Evolutionary conservation across 345 rosid genomes (phyloP).

Genomic region (Lepidium aucheri): DNA sequence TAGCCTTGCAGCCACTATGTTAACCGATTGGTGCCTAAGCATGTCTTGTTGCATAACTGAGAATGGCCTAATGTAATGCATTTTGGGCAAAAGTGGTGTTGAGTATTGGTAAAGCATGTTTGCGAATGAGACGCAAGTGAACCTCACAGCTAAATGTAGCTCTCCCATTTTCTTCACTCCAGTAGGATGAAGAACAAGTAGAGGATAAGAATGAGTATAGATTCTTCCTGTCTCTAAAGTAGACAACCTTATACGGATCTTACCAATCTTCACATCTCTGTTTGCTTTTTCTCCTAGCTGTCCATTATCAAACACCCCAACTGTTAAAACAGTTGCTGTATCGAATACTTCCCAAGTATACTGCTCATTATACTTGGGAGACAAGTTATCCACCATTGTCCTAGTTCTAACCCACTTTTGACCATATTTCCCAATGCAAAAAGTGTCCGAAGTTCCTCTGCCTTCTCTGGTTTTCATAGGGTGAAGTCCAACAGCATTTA

Average conservation of each 20-base stretch:
- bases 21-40: constrained; percentile 79
- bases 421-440: constrained; percentile 94
- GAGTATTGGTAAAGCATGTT: constrained; percentile 90
- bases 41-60: constrained; percentile 82
- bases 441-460: constrained; percentile 81
- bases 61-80: constrained; percentile 86
- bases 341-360: constrained; percentile 97
- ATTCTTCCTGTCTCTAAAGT: constrained; percentile 85
- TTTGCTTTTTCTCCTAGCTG: constrained; percentile 69
- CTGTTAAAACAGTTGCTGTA: constrained; percentile 84
- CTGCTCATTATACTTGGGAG: constrained; percentile 89
- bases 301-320: constrained; percentile 89
- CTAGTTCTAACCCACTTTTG: constrained; percentile 95
- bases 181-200: constrained; percentile 76
- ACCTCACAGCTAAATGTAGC: constrained; percentile 77
- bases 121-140: constrained; percentile 65
- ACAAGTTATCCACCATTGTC: constrained; percentile 74
- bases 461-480: constrained; percentile 94
- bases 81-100: constrained; percentile 79
- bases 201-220: constrained; percentile 86
- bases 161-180: constrained; percentile 99
- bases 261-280: constrained; percentile 78
- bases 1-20: constrained; percentile 66
- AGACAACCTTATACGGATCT: constrained; percentile 86
- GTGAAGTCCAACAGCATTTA: constrained; percentile 77